Conservation (phyloP, 2,329 filamentous ascomycete genomes). For the Fusarium chuoi region DNA sequence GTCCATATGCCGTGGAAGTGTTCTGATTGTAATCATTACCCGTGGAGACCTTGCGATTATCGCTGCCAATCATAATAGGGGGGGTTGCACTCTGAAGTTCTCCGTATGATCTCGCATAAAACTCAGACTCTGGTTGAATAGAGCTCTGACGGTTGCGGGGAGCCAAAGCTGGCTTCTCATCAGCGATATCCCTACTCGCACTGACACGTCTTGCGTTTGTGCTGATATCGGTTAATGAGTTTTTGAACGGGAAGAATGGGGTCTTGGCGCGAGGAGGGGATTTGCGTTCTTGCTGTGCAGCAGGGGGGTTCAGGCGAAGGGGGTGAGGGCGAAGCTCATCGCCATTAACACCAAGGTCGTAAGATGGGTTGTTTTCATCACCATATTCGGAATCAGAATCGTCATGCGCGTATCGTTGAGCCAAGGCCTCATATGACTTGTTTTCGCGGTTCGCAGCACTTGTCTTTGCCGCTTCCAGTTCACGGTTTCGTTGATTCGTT, state of each 20-base stretch:
- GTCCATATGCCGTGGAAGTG: constrained; percentile 49
- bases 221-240: constrained; percentile 58
- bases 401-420: constrained; percentile 56
- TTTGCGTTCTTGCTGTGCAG: constrained; percentile 13
- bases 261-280: constrained; percentile 34
- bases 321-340: constrained; percentile 60
- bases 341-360: constrained; percentile 43
- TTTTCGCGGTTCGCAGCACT: constrained; percentile 47
- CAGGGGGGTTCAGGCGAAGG: constrained; percentile 61
- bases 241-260: constrained; percentile 36
- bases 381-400: constrained; percentile 56
- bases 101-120: constrained; percentile 69
- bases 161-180: constrained; percentile 46
- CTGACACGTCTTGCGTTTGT: constrained; percentile 57
- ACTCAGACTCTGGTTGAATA: constrained; percentile 60
- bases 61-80: constrained; percentile 63
- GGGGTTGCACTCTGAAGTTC: constrained; percentile 64
- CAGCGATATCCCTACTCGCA: constrained; percentile 59
- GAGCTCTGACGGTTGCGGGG: constrained; percentile 52
- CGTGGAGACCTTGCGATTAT: constrained; percentile 65
- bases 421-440: constrained; percentile 59
- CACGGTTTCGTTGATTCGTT: constrained; percentile 63
- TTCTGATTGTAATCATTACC: constrained; percentile 64
- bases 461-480: constrained; percentile 51
- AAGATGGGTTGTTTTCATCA: constrained; percentile 48